A percentile compares a stretch with the other conserved stretches of the same genome.
phyloP scores from a whole-genome alignment of 805 yeast genomes.

The Ogataea zsoltii region DNA sequence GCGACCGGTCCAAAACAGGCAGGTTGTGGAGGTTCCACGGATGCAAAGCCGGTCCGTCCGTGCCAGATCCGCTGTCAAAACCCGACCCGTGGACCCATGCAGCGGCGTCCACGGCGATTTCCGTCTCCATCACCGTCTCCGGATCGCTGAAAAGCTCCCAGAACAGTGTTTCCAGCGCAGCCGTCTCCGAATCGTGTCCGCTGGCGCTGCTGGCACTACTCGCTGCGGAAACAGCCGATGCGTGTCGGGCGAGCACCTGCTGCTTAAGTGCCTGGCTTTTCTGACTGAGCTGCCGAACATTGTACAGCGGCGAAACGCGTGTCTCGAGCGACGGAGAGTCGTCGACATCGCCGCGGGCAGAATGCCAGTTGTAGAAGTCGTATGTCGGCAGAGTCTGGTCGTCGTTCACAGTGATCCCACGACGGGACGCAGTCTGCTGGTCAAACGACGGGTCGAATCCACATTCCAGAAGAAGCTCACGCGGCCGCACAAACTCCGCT shows the following conservation, averaged over 20 bases:
- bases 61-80: conserved; percentile 26
- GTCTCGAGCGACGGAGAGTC: conserved; percentile 41
- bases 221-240: too few species aligned
- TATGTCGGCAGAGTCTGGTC: conserved; percentile 38
- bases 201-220: too few species aligned
- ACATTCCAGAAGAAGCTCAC: conserved; percentile 46
- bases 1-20: conserved; percentile 49
- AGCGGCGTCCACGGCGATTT: conserved; percentile 35
- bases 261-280: conserved; percentile 48
- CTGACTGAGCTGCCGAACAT: conserved; percentile 58
- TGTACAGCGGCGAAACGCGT: conserved; percentile 51
- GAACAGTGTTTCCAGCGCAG: conserved; percentile 45
- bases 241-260: too few species aligned
- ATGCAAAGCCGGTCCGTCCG: conserved; percentile 18
- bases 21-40: conserved; percentile 64
- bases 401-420: conserved; percentile 37
- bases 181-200: too few species aligned
- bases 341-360: conserved; percentile 32
- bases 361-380: conserved; percentile 48
- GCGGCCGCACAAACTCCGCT: conserved; percentile 44
- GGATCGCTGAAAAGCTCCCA: conserved; percentile 41
- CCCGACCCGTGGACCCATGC: conserved; percentile 44
- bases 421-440: conserved; percentile 44
- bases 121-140: conserved; percentile 35
- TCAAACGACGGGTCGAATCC: conserved; percentile 56